Evolutionary conservation across 1,284 basidiomycete species (phyloP).

Genomic region (Ustilago cynodontis): DNA sequence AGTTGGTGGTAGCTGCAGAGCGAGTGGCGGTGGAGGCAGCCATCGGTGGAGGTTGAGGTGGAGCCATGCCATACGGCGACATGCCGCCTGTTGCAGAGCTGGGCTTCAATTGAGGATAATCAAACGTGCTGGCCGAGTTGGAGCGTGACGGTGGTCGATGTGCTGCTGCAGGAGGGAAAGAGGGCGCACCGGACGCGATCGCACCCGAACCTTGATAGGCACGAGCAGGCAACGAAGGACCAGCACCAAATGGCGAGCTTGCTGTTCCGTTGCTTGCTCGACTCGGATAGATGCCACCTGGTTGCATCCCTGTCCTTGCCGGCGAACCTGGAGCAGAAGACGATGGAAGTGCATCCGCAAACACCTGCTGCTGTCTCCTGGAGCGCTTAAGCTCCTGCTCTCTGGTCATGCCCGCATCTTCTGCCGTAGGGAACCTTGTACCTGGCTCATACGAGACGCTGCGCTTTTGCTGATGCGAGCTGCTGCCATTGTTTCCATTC

Average conservation of each 20-base stretch:
- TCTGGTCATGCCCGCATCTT: constrained; percentile 30
- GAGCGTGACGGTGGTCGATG: constrained; percentile 40
- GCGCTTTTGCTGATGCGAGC: constrained; percentile 16
- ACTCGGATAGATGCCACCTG: constrained; percentile 39
- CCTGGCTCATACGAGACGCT: constrained; percentile 50
- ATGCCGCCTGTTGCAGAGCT: constrained; percentile 13
- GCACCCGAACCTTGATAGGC: constrained; percentile 48
- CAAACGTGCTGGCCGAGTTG: constrained; percentile 49
- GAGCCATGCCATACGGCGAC: constrained; percentile 37
- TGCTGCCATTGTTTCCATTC: not conserved
- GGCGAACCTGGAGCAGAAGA: constrained; percentile 27
- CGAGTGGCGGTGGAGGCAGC: constrained; percentile 45
- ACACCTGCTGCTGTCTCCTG: constrained; percentile 47
- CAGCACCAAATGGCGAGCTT: constrained; percentile 23
- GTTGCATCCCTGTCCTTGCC: constrained; percentile 30
- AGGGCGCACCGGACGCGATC: constrained; percentile 39
- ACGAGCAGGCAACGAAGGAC: constrained; percentile 57
- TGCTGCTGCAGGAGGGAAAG: constrained; percentile 51
- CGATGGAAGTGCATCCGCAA: constrained; percentile 23
- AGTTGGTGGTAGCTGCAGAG: constrained; percentile 13
- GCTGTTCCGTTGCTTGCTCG: constrained; percentile 25
- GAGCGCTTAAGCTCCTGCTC: constrained; percentile 49
- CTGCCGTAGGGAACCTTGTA: constrained; percentile 39
- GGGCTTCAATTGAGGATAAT: constrained; percentile 59
- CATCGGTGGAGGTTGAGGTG: constrained; percentile 49